These are phyloP conservation scores for Ceratocystiopsis brevicomis DNA, from an alignment of 2,329 filamentous ascomycete species.

Conservation along the genomic window DNA sequence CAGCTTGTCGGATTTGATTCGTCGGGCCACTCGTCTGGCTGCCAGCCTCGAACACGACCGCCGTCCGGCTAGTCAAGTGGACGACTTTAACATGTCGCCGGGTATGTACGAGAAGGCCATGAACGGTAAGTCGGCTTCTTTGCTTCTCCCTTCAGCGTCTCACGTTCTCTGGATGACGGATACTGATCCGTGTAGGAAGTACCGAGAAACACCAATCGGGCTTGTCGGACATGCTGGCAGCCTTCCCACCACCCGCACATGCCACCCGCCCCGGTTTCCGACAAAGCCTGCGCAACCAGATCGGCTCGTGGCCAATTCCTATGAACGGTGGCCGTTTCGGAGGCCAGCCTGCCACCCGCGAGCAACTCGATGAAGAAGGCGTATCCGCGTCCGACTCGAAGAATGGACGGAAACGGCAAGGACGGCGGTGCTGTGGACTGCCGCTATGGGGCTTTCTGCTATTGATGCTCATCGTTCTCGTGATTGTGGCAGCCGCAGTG, in stretches of 20 bases:
- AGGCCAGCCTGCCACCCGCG: slow-evolving; percentile 2
- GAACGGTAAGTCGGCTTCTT: no score
- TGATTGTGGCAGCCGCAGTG: slow-evolving; percentile 62
- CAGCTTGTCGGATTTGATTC: slow-evolving; percentile 78
- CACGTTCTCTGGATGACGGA: no score
- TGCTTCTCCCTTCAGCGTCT: no score
- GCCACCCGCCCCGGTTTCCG: slow-evolving; percentile 21
- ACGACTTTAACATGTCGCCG: slow-evolving; percentile 32
- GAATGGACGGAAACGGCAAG: slow-evolving; percentile 17
- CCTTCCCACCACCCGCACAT: slow-evolving; percentile 43
- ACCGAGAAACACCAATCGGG: slow-evolving; percentile 29
- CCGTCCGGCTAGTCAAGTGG: slow-evolving; percentile 39
- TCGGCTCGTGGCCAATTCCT: slow-evolving; percentile 32
- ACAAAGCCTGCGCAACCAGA: slow-evolving; percentile 28
- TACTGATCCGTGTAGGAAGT: neutral
- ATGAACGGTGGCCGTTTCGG: slow-evolving; percentile 10
- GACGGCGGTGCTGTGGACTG: slow-evolving; percentile 62
- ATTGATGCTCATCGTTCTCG: slow-evolving; percentile 41
- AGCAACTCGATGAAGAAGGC: slow-evolving; percentile 3
- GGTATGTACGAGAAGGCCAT: slow-evolving; percentile 12
- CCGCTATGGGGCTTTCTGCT: slow-evolving; percentile 61
- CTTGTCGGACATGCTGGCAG: slow-evolving; percentile 45
- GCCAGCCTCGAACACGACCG: slow-evolving; percentile 73
- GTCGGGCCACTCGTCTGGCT: slow-evolving; percentile 68
- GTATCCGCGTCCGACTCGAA: slow-evolving; percentile 4